A percentile compares a stretch with the other conserved stretches of the same genome.
Conservation (phyloP, 2,329 filamentous ascomycete genomes). For the Tolypocladium tropicale region DNA sequence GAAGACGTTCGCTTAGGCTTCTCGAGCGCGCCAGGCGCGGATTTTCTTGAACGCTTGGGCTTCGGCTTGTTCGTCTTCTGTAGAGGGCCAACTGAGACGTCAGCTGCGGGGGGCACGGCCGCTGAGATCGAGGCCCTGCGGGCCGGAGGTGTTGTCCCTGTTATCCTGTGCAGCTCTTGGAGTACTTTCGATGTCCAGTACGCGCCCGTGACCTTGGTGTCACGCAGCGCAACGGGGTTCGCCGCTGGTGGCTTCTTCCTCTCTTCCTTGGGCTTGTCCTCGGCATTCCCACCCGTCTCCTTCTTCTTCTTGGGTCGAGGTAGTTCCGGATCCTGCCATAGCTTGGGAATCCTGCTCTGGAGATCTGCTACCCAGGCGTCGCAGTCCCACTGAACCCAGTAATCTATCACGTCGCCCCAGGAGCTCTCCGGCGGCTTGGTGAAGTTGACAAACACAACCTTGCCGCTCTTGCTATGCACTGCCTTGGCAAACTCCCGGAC, state of each 20-base stretch:
- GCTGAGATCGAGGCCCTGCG: conserved; percentile 9
- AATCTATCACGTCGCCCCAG: conserved; percentile 65
- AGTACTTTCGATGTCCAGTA: conserved; percentile 33
- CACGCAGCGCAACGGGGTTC: conserved; percentile 32
- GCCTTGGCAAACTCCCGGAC: conserved; percentile 63
- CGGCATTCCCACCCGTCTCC: conserved; percentile 14
- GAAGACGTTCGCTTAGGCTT: conserved; percentile 17
- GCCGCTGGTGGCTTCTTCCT: conserved; percentile 21
- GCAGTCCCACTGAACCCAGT: conserved; percentile 66
- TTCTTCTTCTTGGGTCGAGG: conserved; percentile 29
- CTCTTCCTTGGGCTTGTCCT: conserved; percentile 15
- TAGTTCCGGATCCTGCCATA: conserved; percentile 46
- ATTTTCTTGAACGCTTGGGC: conserved; percentile 26
- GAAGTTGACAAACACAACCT: conserved; percentile 63
- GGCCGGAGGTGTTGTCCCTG: conserved; percentile 11
- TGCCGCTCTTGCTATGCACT: conserved; percentile 57
- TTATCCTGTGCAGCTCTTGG: conserved; percentile 25
- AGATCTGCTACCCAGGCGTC: conserved; percentile 62
- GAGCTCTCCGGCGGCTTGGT: conserved; percentile 62
- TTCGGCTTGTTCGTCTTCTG: conserved; percentile 12
- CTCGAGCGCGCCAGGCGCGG: conserved; percentile 25
- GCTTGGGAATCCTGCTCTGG: conserved; percentile 43
- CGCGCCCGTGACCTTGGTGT: conserved; percentile 34
- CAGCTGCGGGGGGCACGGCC: background rate
- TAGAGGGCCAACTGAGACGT: background rate